Base-by-base conservation (phyloP, 306 rosid genomes). In the Inga laurina region DNA sequence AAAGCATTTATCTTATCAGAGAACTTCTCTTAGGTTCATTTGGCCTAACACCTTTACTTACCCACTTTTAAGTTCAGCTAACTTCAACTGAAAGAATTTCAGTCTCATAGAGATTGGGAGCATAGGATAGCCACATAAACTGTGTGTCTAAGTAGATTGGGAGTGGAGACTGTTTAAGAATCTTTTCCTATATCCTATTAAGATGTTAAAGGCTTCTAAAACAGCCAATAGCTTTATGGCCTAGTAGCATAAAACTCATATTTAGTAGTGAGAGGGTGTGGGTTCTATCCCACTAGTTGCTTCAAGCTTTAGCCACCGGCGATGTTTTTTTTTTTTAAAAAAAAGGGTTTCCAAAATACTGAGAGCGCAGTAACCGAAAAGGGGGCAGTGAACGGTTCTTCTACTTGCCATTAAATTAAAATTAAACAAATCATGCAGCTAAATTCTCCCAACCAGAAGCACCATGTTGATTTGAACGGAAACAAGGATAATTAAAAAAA, bases 81-180 rank as follows among this genome's bases (percentile, higher is more conserved):
- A 85, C 56, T 21, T 59, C 3, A 21, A 61, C 39, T 64, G 77
- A 65, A 74, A 37, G 68, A 18, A 48, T 84, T 75, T 16, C 52
- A 76, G 61, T 69, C 75, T 46, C 43, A 51, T 32, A 21, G 61
- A 78, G 74, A 75, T 41, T 79, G 48, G 82, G 67, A 82, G 49
- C 79, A 61, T 62, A 69, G 51, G 68, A 18, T 76, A 70, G 70
- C 56, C 35, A 62, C 22, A 13, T 48, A 35, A 76, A 51, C 75
- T 41, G 8, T 59, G 72, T 49, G 45, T 68, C 74, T 72, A 69
- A 14, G 76, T 39, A 62, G 71, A 79, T 82, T 86, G 57, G 62
- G 78, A 79, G 74, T 59, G 67, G 71, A 67, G 83, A 57, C 70
- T 74, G 22, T 44, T 64, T 78, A 35, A 78, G 75, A 82, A 59